phyloP scores from a whole-genome alignment of 371 early-diverging fungal species.

The Rhizopus arrhizus region DNA sequence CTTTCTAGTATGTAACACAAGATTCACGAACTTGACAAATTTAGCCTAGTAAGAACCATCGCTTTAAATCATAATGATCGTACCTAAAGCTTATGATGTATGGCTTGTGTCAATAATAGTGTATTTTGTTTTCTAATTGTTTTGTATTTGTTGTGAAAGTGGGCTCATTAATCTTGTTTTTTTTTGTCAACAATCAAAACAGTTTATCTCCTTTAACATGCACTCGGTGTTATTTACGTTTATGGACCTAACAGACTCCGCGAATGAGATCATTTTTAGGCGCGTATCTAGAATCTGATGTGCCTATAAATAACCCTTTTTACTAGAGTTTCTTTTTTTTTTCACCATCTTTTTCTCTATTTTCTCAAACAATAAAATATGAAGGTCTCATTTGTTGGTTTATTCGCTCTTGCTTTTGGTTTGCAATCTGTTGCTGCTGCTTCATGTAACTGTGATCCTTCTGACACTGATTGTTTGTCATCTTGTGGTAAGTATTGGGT shows the following conservation, averaged over 20 bases:
- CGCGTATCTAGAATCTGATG: neutral
- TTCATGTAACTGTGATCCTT: constrained; percentile 13
- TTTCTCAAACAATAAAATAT: constrained; percentile 9
- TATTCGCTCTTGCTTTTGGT: constrained; percentile 20
- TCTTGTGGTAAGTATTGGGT: constrained; percentile 22
- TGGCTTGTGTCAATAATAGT: neutral
- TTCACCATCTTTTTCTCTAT: neutral
- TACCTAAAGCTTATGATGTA: neutral
- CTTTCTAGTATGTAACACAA: too few species aligned
- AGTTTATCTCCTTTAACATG: too few species aligned
- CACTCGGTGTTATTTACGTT: neutral
- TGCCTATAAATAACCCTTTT: neutral
- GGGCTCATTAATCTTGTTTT: too few species aligned
- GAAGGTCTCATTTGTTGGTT: constrained; percentile 22
- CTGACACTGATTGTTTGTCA: constrained; percentile 12
- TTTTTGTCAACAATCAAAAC: too few species aligned
- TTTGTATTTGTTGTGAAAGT: neutral
- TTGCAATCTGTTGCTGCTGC: constrained; percentile 16
- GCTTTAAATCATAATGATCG: neutral
- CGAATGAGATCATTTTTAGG: constrained; percentile 2
- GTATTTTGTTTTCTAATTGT: neutral
- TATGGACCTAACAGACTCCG: neutral
- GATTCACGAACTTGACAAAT: neutral
- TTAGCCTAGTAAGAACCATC: neutral
- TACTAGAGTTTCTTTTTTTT: neutral